phyloP scores from a whole-genome alignment of 805 yeast genomes.

The Saccharomycopsis fodiens region DNA sequence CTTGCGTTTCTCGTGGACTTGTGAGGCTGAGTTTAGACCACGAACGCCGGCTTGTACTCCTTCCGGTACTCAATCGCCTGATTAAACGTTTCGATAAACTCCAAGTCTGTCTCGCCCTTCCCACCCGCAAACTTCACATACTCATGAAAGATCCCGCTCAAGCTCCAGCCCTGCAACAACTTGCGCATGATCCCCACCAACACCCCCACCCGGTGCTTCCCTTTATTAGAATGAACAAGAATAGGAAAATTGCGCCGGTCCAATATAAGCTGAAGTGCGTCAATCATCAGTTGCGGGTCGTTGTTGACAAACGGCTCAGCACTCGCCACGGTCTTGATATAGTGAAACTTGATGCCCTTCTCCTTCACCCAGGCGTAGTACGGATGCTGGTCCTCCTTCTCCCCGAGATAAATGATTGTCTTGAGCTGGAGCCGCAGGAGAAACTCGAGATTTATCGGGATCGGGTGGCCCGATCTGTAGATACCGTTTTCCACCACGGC shows the following conservation, averaged over 20 bases:
- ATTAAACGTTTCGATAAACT: conserved; percentile 78
- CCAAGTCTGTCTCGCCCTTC: conserved; percentile 86
- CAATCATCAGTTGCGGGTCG: conserved; percentile 46
- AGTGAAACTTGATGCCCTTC: conserved; percentile 42
- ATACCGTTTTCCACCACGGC: conserved; percentile 81
- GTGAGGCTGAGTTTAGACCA: too few relatives aligned
- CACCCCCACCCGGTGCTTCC: conserved; percentile 94
- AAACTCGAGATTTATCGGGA: conserved; percentile 77
- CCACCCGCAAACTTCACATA: conserved; percentile 90
- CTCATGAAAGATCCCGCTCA: conserved; percentile 89
- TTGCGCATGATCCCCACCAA: conserved; percentile 87
- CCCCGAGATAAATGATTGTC: conserved; percentile 80
- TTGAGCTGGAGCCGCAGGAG: conserved; percentile 58
- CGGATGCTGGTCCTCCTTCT: conserved; percentile 56
- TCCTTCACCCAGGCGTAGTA: conserved; percentile 62
- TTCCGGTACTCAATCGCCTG: conserved; percentile 46
- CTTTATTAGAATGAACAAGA: conserved; percentile 87
- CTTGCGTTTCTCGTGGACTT: too few relatives aligned
- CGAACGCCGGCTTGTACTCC: conserved; percentile 55
- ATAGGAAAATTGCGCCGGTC: conserved; percentile 76
- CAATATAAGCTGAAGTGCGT: conserved; percentile 48
- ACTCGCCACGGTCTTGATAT: conserved; percentile 62
- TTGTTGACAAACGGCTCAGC: conserved; percentile 63
- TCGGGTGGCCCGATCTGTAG: conserved; percentile 91
- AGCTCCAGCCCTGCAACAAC: conserved; percentile 84